A percentile compares a stretch with the other conserved stretches of the same genome.
Conservation (phyloP, 108 stramenopile species). For the Cyclostephanos invisitatus region DNA sequence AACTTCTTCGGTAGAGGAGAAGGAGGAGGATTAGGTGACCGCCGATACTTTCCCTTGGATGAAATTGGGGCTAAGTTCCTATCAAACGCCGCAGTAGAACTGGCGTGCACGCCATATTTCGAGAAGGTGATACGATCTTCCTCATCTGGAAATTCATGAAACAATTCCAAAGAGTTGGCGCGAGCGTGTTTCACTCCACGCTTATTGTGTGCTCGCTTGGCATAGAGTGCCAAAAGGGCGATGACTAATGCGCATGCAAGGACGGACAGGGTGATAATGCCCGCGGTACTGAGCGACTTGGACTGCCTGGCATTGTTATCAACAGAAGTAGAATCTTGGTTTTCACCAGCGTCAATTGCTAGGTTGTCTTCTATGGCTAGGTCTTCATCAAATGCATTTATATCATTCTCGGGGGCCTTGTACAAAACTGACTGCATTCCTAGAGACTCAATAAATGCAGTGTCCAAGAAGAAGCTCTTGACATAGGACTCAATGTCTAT, state of each 20-base stretch:
- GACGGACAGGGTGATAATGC: slow-evolving; percentile 3
- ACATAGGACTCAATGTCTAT: slow-evolving; percentile 18
- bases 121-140: slow-evolving; percentile 1
- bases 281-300: slow-evolving; percentile 10
- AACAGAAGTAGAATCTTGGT: slow-evolving; percentile 1
- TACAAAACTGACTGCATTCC: slow-evolving; percentile 10
- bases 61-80: background rate
- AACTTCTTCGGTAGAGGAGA: background rate
- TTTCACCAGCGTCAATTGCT: background rate
- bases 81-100: background rate
- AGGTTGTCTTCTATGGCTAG: slow-evolving; percentile 1
- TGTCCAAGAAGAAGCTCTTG: slow-evolving; percentile 5
- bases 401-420: background rate
- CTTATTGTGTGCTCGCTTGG: slow-evolving; percentile 5
- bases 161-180: slow-evolving; percentile 16
- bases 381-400: slow-evolving; percentile 5
- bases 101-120: background rate
- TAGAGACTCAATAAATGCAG: slow-evolving; percentile 2
- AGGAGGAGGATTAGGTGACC: background rate
- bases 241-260: slow-evolving; percentile 5
- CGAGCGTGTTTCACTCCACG: slow-evolving; percentile 2
- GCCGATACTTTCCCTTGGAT: background rate
- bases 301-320: background rate
- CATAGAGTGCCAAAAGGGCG: slow-evolving; percentile 1
- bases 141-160: slow-evolving; percentile 30